phyloP scores from a whole-genome alignment of 208 protist species.

The Trypanosoma rangeli region DNA sequence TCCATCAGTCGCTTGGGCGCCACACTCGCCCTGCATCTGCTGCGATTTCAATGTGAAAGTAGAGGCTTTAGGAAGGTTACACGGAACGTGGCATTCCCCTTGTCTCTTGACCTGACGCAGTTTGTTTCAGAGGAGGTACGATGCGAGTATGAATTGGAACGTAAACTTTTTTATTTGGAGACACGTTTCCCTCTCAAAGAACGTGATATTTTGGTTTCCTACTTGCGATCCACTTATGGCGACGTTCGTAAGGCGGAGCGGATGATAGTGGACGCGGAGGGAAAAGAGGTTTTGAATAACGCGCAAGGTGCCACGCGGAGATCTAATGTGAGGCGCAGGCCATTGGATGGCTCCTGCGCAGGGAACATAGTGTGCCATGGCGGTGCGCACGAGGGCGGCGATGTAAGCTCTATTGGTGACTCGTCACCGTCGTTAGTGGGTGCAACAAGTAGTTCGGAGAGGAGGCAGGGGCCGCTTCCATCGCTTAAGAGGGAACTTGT shows the following conservation, averaged over 20 bases:
- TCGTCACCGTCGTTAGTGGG: not conserved
- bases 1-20: constrained; percentile 63
- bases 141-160: constrained; percentile 35
- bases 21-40: constrained; percentile 72
- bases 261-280: constrained; percentile 15
- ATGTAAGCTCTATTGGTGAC: constrained; percentile 5
- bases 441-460: not conserved
- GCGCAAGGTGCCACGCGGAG: not conserved
- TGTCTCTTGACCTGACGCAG: constrained; percentile 53
- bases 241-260: constrained; percentile 33
- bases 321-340: not conserved
- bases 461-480: constrained; percentile 5
- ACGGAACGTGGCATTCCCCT: constrained; percentile 50
- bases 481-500: constrained; percentile 59
- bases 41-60: constrained; percentile 79
- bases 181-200: constrained; percentile 39
- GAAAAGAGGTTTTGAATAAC: not conserved
- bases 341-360: not conserved
- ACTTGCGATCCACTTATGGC: constrained; percentile 23
- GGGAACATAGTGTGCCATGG: not conserved
- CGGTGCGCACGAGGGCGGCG: not conserved
- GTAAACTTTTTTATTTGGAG: constrained; percentile 33
- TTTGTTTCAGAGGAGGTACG: constrained; percentile 52
- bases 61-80: constrained; percentile 70
- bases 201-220: constrained; percentile 19